Percentiles rank a stretch among this genome's conserved stretches.
phyloP scores from a whole-genome alignment of 23 red algal genomes.

The Agarophyton chilense region DNA sequence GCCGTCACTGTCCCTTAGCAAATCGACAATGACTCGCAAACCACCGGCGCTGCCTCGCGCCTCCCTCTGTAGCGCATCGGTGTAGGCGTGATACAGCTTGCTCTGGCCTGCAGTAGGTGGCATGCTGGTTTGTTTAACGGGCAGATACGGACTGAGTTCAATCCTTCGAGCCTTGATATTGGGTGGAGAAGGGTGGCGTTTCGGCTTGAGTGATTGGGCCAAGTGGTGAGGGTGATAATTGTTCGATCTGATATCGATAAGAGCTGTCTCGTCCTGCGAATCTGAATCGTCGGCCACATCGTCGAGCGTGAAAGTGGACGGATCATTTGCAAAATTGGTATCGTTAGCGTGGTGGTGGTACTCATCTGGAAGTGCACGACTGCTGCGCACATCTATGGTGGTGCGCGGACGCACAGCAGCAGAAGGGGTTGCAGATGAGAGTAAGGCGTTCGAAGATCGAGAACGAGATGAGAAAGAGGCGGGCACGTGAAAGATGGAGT shows the following conservation, averaged over 20 bases:
- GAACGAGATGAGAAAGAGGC: neutral
- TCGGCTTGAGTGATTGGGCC: neutral
- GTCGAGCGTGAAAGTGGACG: constrained; percentile 2
- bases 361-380: neutral
- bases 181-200: neutral
- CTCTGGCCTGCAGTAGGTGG: neutral
- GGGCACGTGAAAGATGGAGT: neutral
- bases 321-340: neutral
- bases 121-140: neutral
- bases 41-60: constrained; percentile 47
- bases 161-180: constrained; percentile 1
- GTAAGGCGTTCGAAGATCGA: neutral
- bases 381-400: neutral
- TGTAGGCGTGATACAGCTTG: constrained; percentile 56
- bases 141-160: neutral
- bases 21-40: constrained; percentile 46
- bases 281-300: constrained; percentile 11
- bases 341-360: neutral
- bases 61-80: constrained; percentile 50
- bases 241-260: constrained; percentile 3
- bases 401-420: neutral
- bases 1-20: constrained; percentile 61
- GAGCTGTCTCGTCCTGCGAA: constrained; percentile 15
- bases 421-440: neutral
- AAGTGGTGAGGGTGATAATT: neutral